These are phyloP conservation scores for Citrus glauca DNA, from an alignment of 345 rosid genomes.

Conservation along the genomic window DNA sequence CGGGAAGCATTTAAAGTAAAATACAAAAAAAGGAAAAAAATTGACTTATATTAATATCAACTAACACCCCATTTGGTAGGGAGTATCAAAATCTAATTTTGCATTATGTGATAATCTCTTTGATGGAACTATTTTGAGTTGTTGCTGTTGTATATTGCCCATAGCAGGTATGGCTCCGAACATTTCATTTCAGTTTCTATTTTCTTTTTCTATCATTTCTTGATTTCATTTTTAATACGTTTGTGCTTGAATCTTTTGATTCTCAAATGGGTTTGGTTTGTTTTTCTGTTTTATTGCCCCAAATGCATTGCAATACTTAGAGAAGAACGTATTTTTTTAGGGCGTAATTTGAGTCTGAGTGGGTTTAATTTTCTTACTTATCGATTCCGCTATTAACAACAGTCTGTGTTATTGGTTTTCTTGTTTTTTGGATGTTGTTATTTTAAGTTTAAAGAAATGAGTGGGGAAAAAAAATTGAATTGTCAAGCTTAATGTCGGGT, in stretches of 20 bases:
- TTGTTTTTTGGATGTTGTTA: not conserved
- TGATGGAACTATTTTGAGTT: not conserved
- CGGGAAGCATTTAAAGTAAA: not conserved
- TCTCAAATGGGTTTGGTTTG: not conserved
- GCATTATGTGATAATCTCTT: not conserved
- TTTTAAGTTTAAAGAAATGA: not conserved
- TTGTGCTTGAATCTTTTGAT: not conserved
- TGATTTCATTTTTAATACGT: not conserved
- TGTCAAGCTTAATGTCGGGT: not conserved
- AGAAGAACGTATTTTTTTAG: not conserved
- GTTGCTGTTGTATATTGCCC: not conserved
- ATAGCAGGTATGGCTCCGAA: slow-evolving; percentile 12
- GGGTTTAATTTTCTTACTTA: not conserved
- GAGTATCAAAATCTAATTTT: slow-evolving; percentile 2
- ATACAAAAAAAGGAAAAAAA: too few species aligned
- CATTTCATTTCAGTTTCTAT: not conserved
- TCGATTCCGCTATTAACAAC: not conserved
- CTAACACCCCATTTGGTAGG: not conserved
- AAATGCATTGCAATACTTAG: slow-evolving; percentile 8
- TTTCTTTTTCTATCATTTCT: not conserved
- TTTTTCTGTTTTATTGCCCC: not conserved
- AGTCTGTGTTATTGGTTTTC: not conserved
- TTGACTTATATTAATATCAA: not conserved
- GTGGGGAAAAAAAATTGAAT: not conserved
- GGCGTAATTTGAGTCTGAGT: not conserved